Conservation (phyloP, 2,329 filamentous ascomycete species). For the Fusarium sp. region DNA sequence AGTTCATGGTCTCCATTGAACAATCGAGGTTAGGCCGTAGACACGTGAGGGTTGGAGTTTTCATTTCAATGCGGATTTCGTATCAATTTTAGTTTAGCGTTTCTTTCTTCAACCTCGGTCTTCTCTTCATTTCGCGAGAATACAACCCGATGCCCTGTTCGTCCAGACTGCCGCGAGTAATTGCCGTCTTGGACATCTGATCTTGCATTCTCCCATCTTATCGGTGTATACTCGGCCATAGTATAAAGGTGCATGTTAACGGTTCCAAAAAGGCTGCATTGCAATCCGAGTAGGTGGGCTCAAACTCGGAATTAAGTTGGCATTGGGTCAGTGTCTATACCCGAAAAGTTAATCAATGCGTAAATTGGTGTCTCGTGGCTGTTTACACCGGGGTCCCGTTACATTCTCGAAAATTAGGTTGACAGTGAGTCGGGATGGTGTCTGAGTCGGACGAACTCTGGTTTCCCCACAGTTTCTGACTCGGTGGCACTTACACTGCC, state of each 20-base stretch:
- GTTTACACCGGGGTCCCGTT: slow-evolving; percentile 11
- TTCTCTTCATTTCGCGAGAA: neutral
- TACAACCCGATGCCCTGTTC: no score
- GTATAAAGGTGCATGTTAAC: slow-evolving; percentile 3
- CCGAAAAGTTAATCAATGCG: slow-evolving; percentile 21
- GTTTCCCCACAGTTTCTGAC: slow-evolving; percentile 25
- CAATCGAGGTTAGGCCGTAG: neutral
- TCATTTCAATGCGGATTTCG: neutral
- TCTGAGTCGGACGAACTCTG: slow-evolving; percentile 4
- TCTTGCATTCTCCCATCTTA: neutral
- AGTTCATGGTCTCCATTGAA: neutral
- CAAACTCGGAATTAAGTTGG: neutral
- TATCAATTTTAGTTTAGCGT: neutral
- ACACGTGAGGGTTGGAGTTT: neutral
- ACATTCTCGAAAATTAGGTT: slow-evolving; percentile 10
- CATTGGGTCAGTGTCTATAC: slow-evolving; percentile 7
- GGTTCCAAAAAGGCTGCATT: slow-evolving; percentile 1
- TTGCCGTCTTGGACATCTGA: slow-evolving; percentile 6
- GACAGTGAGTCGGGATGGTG: neutral
- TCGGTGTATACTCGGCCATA: slow-evolving; percentile 18
- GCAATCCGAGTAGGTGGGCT: neutral
- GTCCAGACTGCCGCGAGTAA: slow-evolving; percentile 9
- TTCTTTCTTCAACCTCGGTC: neutral
- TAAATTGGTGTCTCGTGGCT: slow-evolving; percentile 11
- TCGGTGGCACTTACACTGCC: neutral